Base-by-base conservation (phyloP, 2,329 filamentous ascomycete genomes). In the Cladobotryum protrusum region DNA sequence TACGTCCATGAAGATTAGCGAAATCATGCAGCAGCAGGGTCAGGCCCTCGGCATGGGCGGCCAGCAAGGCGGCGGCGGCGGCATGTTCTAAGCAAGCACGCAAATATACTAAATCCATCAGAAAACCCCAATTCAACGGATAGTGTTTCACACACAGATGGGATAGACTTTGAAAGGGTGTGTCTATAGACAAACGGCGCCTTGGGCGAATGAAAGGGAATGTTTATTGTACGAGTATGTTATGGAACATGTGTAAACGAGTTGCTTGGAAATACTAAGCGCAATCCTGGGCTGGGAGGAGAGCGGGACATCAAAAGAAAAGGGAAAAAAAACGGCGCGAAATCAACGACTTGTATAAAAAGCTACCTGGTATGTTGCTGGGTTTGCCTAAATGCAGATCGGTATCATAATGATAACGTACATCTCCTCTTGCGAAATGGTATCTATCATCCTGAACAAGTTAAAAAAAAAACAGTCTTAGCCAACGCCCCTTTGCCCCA, bases 1-100 rank as follows among this genome's bases (percentile, higher is more conserved):
- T 62, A 91, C 96, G 64, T 95, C 96, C 71, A 84, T 96, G 77
- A 97, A 96, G 78, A 89, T 97, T 53, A 92, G 87, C 63, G 91
- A 97, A 74, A 89, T 95, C 74, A 90, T 97, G 83, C 90, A 96
- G 74, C 83, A 85, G 57, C 87, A 95, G 72, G 88, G 87, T 44
- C 81, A 83, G 63, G 78, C 81, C 55, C 80, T 81, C 63, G 81
- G 83, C 53, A 81, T 81, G 63, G 81, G 82, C 52, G 78, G 73
- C 13, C 54, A 57, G 33, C 59, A 61, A 47, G 47, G 52, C 14
- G 77, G 73, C 34, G 59, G 61, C 11, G 57, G 63, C 15, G 57
- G 63, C 17, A 45, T 66, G 52, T 66, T 67, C 45, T 67, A 58
- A 59, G 36, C 33, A 9, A 9, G 2, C 3, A 29, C 24, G 11